These are phyloP conservation scores for Aspergillus candidus DNA, from an alignment of 2,329 filamentous ascomycete species.

Conservation along the genomic window DNA sequence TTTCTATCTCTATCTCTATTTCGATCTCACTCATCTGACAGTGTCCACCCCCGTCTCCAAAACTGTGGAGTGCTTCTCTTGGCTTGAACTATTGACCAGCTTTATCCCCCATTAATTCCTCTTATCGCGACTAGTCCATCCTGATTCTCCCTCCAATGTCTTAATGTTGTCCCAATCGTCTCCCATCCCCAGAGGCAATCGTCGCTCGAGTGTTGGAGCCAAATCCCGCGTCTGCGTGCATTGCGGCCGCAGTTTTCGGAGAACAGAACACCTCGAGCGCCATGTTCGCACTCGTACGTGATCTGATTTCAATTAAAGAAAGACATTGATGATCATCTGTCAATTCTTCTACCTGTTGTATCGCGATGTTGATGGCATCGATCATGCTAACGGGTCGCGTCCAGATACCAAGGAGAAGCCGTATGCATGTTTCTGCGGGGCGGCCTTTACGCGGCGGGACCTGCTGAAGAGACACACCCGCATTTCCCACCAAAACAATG, in stretches of 20 bases:
- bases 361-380: not conserved
- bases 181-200: slow-evolving; percentile 17
- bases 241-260: slow-evolving; percentile 29
- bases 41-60: no score
- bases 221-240: slow-evolving; percentile 29
- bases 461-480: slow-evolving; percentile 30
- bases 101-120: not conserved
- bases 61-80: not conserved
- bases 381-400: slow-evolving; percentile 8
- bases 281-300: slow-evolving; percentile 32
- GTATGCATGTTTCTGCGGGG: slow-evolving; percentile 32
- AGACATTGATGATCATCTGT: no score
- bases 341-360: not conserved
- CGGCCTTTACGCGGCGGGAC: slow-evolving; percentile 31
- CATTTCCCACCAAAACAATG: slow-evolving; percentile 28
- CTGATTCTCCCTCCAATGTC: slow-evolving; percentile 16
- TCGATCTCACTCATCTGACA: no score
- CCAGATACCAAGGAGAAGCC: slow-evolving; percentile 33
- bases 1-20: not conserved
- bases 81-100: slow-evolving; percentile 18
- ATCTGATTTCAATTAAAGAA: no score
- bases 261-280: slow-evolving; percentile 32
- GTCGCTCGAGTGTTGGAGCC: slow-evolving; percentile 21
- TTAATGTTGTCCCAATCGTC: slow-evolving; percentile 29
- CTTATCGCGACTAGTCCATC: slow-evolving; percentile 1